Conservation (phyloP, 768 basidiomycete genomes). For the Albatrellus ellisii region DNA sequence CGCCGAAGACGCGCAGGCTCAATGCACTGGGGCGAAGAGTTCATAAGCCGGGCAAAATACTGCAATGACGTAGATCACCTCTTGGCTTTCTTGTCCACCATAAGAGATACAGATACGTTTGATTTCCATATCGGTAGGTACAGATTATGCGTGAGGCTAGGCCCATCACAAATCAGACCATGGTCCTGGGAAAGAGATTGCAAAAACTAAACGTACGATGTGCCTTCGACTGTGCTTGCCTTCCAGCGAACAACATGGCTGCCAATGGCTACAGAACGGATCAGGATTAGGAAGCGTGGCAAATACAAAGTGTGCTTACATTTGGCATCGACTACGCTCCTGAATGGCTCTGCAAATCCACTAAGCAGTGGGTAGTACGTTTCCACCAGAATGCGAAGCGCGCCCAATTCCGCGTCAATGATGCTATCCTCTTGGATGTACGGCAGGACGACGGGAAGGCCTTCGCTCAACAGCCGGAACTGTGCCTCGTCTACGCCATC, state of each 20-base stretch:
- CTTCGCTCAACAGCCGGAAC: constrained; percentile 76
- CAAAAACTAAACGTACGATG: constrained; percentile 32
- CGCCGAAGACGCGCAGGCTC: constrained; percentile 72
- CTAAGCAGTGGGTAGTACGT: constrained; percentile 69
- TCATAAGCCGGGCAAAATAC: background rate
- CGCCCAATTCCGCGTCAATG: constrained; percentile 33
- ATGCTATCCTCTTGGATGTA: constrained; percentile 58
- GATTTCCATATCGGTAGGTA: constrained; percentile 96
- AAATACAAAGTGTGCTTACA: constrained; percentile 28
- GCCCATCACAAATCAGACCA: background rate
- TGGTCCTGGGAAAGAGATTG: background rate
- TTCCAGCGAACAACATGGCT: constrained; percentile 63
- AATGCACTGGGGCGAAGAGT: constrained; percentile 45
- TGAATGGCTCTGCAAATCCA: constrained; percentile 52
- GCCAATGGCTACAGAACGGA: constrained; percentile 36
- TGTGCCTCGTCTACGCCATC: constrained; percentile 39
- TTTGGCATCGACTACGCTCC: constrained; percentile 33
- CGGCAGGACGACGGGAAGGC: constrained; percentile 72
- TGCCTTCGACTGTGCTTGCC: constrained; percentile 36
- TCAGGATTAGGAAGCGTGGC: background rate
- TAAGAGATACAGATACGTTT: constrained; percentile 70
- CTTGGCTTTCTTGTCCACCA: constrained; percentile 97
- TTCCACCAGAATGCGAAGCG: constrained; percentile 55
- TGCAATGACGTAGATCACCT: constrained; percentile 33
- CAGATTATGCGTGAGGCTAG: constrained; percentile 64